phyloP scores from a whole-genome alignment of 108 stramenopile species.

The Thalassiosira profunda region DNA sequence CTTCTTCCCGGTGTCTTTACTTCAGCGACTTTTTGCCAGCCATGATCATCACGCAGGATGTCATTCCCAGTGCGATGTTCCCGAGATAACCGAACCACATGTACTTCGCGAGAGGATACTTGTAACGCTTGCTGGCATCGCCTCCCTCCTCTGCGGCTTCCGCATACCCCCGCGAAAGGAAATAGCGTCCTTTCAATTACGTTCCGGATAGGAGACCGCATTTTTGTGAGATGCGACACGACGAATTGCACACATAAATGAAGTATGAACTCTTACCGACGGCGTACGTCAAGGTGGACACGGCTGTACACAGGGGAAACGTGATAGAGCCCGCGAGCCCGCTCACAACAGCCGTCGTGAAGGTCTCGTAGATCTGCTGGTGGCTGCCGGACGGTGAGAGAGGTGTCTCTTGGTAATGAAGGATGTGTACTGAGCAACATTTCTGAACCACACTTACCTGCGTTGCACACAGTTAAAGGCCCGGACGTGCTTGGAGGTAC shows the following conservation, averaged over 20 bases:
- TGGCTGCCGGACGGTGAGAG: too few relatives aligned
- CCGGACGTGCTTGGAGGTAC: constrained; percentile 54
- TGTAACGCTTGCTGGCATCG: constrained; percentile 30
- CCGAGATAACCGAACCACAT: constrained; percentile 43
- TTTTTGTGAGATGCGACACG: too few relatives aligned
- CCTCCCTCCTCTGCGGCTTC: constrained; percentile 25
- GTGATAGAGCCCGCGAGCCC: constrained; percentile 32
- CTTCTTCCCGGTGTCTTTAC: neutral
- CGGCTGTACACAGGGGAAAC: constrained; percentile 35
- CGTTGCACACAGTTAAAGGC: constrained; percentile 72
- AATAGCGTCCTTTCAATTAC: constrained; percentile 33
- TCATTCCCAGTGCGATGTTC: constrained; percentile 22
- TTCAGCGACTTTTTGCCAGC: constrained; percentile 31
- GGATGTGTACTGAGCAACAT: too few relatives aligned
- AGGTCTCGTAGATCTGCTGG: constrained; percentile 73
- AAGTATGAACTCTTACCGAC: constrained; percentile 34
- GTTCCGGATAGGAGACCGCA: too few relatives aligned
- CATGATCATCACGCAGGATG: constrained; percentile 14
- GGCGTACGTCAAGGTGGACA: constrained; percentile 32
- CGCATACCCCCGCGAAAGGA: constrained; percentile 34
- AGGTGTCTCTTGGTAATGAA: too few relatives aligned
- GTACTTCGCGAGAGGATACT: constrained; percentile 29
- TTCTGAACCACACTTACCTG: too few relatives aligned
- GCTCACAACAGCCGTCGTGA: constrained; percentile 23
- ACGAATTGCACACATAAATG: too few relatives aligned